Conservation (phyloP, 108 stramenopile genomes). For the Stephanodiscus triporus region DNA sequence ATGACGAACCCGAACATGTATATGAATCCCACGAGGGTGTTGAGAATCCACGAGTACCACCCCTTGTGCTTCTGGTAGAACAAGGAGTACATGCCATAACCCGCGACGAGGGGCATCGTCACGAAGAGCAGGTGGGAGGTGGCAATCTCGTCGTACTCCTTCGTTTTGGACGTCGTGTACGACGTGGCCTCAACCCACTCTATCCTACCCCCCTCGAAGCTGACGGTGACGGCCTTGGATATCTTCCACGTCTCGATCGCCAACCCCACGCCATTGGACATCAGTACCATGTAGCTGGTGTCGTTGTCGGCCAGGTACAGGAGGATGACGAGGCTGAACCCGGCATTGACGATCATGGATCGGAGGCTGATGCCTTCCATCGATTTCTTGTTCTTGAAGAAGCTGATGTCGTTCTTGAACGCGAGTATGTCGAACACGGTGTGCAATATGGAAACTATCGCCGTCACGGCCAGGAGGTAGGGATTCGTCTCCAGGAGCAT, state of each 20-base stretch:
- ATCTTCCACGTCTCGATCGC: slow-evolving; percentile 84
- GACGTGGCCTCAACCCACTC: slow-evolving; percentile 61
- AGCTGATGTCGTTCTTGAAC: slow-evolving; percentile 86
- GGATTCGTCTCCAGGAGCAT: slow-evolving; percentile 75
- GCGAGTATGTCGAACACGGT: slow-evolving; percentile 84
- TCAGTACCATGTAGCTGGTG: slow-evolving; percentile 74
- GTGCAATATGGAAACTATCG: slow-evolving; percentile 71
- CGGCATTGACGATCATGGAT: slow-evolving; percentile 68
- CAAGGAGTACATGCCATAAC: slow-evolving; percentile 74
- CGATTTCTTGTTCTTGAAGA: slow-evolving; percentile 81
- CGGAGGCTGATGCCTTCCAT: slow-evolving; percentile 78
- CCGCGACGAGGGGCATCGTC: slow-evolving; percentile 72
- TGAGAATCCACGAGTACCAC: slow-evolving; percentile 86
- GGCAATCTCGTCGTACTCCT: slow-evolving; percentile 76
- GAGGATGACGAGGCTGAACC: slow-evolving; percentile 78
- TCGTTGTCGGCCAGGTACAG: slow-evolving; percentile 85
- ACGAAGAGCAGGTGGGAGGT: slow-evolving; percentile 45
- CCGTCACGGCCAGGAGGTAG: slow-evolving; percentile 59
- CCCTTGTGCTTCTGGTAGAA: slow-evolving; percentile 73
- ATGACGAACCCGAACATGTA: slow-evolving; percentile 92
- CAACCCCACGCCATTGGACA: slow-evolving; percentile 69
- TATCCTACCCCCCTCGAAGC: slow-evolving; percentile 52
- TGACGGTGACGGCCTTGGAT: slow-evolving; percentile 55
- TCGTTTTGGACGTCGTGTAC: slow-evolving; percentile 63
- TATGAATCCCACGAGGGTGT: slow-evolving; percentile 74